Percentiles rank a stretch among this genome's conserved stretches.
Conservation (phyloP, 73 alveolate genomes). For the Tetrahymena malaccensis region DNA sequence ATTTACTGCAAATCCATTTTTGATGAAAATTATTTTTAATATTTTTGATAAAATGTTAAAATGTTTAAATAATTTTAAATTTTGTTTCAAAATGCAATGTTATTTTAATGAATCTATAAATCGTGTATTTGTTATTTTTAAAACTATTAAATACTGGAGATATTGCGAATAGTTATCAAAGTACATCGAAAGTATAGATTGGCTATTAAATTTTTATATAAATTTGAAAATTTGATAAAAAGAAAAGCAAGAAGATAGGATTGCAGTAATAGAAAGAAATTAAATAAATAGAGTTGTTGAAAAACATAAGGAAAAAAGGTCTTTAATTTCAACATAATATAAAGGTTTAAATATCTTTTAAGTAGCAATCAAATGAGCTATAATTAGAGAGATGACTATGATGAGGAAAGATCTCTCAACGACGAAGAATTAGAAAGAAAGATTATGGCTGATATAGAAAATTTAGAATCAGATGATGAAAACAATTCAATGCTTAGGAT, state of each 20-base stretch:
- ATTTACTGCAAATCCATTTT: no score
- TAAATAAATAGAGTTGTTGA: neutral
- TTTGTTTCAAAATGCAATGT: no score
- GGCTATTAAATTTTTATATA: neutral
- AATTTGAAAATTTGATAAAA: neutral
- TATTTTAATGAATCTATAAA: no score
- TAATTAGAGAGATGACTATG: neutral
- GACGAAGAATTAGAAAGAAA: neutral
- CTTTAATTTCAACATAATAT: neutral
- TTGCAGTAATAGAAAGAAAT: neutral
- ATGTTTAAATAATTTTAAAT: no score
- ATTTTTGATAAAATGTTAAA: neutral
- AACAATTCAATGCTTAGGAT: neutral
- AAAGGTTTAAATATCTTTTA: neutral
- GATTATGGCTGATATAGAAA: neutral
- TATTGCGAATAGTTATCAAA: neutral
- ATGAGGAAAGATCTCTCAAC: neutral
- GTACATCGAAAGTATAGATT: neutral
- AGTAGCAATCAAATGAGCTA: neutral
- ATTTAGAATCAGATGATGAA: neutral
- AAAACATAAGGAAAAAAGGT: neutral
- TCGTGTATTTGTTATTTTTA: neutral
- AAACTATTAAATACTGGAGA: neutral
- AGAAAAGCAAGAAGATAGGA: neutral
- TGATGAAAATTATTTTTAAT: no score